phyloP scores from a whole-genome alignment of 805 yeast species.

The Hanseniaspora pseudoguilliermondii region DNA sequence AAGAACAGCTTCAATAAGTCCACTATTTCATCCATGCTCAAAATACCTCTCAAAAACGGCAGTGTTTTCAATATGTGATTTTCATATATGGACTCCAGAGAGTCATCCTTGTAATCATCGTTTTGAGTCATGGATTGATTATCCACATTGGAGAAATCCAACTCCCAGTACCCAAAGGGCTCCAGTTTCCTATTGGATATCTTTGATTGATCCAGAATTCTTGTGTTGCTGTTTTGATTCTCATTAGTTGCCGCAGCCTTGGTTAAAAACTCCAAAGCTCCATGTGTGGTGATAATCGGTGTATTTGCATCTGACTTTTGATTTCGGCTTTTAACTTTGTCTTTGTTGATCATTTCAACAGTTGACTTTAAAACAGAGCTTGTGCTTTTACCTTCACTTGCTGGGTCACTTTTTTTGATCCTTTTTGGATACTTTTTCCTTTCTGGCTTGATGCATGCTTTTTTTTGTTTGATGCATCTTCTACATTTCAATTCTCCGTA shows the following conservation, averaged over 20 bases:
- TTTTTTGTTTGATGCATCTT: slow-evolving; percentile 70
- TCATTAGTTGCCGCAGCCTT: slow-evolving; percentile 53
- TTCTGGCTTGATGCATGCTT: slow-evolving; percentile 51
- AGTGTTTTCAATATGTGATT: not conserved
- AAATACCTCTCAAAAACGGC: slow-evolving; percentile 35
- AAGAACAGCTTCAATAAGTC: slow-evolving; percentile 50
- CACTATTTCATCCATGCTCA: slow-evolving; percentile 52
- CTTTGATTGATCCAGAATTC: slow-evolving; percentile 11
- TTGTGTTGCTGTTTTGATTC: not conserved
- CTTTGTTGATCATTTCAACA: not conserved
- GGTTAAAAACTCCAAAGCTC: slow-evolving; percentile 60
- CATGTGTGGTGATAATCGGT: slow-evolving; percentile 32
- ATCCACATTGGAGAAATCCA: not conserved
- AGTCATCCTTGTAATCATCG: not conserved
- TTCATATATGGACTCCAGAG: slow-evolving; percentile 21
- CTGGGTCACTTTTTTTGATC: not conserved
- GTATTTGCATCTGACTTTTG: not conserved
- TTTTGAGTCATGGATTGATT: not conserved
- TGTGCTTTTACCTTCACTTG: not conserved
- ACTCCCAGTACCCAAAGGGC: slow-evolving; percentile 5
- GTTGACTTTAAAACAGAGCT: too few relatives aligned
- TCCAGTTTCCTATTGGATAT: slow-evolving; percentile 11
- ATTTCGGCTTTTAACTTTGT: not conserved
- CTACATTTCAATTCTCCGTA: slow-evolving; percentile 72
- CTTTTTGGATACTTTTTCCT: slow-evolving; percentile 3